Evolutionary conservation across 73 alveolate genomes (phyloP).

Genomic region (Paramecium sonneborni): DNA sequence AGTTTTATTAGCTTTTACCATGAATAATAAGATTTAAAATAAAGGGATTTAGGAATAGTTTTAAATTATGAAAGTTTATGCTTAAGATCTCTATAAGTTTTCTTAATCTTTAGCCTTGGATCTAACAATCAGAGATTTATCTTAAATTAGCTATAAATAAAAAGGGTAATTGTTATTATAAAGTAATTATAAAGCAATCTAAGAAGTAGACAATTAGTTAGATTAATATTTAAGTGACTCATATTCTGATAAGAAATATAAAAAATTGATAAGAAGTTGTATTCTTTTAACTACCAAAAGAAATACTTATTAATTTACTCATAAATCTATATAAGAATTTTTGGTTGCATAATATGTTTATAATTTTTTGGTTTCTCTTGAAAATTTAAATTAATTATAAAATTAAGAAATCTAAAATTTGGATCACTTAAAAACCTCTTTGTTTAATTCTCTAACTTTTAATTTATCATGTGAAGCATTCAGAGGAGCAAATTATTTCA

Average conservation of each 20-base stretch:
- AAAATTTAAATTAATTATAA: neutral
- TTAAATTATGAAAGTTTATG: neutral
- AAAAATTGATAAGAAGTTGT: neutral
- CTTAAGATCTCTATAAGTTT: neutral
- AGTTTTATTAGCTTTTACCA: neutral
- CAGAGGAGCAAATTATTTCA: too few relatives aligned
- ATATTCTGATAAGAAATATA: neutral
- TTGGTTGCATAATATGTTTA: neutral
- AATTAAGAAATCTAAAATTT: too few relatives aligned
- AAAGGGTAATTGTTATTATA: neutral
- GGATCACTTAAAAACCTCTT: neutral
- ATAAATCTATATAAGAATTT: conserved; percentile 30
- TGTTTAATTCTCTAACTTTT: neutral
- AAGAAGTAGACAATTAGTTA: neutral
- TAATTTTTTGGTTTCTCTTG: neutral
- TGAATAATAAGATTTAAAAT: neutral
- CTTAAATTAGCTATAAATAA: neutral
- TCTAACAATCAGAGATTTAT: neutral
- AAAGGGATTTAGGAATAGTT: neutral
- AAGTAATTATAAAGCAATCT: neutral
- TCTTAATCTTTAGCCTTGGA: neutral
- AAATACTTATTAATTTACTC: neutral
- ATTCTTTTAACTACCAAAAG: neutral
- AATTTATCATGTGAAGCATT: too few relatives aligned
- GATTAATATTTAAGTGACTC: neutral